A percentile compares a stretch with the other conserved stretches of the same genome.
Evolutionary conservation across 768 basidiomycete genomes (phyloP).

Genomic region (Hemileccinum impolitum): DNA sequence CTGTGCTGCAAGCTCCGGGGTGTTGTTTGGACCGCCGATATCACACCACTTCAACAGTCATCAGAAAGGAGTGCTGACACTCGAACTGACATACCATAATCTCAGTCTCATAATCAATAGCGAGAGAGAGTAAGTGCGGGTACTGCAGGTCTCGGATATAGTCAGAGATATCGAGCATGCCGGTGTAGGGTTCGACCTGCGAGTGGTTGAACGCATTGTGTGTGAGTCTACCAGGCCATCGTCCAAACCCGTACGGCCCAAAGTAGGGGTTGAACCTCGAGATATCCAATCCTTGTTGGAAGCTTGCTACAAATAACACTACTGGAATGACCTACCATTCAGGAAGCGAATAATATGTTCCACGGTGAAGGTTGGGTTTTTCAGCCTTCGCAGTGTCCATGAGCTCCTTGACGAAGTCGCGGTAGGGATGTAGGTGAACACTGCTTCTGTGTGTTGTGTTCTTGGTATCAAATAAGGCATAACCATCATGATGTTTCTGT

Average conservation of each 20-base stretch:
- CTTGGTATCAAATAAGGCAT: conserved; percentile 51
- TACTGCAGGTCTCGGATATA: conserved; percentile 51
- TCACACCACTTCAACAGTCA: conserved; percentile 46
- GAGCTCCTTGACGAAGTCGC: conserved; percentile 50
- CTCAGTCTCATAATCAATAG: conserved; percentile 44
- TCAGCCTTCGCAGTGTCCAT: conserved; percentile 47
- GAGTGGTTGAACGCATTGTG: conserved; percentile 47
- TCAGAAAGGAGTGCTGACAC: conserved; percentile 7
- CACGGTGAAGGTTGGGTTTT: conserved; percentile 50
- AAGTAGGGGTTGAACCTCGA: conserved; percentile 54
- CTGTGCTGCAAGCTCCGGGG: conserved; percentile 41
- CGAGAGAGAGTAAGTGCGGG: conserved; percentile 50
- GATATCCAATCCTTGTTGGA: not conserved
- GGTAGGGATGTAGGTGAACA: conserved; percentile 46
- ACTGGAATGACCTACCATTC: conserved; percentile 39
- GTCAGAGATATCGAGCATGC: conserved; percentile 44
- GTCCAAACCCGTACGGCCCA: conserved; percentile 45
- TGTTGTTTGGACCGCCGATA: conserved; percentile 50
- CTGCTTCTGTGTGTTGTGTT: conserved; percentile 51
- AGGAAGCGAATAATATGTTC: conserved; percentile 56
- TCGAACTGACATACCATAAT: conserved; percentile 44
- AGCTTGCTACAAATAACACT: not conserved
- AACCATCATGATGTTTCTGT: conserved; percentile 65
- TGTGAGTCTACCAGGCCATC: conserved; percentile 53
- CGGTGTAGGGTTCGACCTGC: conserved; percentile 54